phyloP scores from a whole-genome alignment of 805 yeast genomes.

The Candida adriatica region DNA sequence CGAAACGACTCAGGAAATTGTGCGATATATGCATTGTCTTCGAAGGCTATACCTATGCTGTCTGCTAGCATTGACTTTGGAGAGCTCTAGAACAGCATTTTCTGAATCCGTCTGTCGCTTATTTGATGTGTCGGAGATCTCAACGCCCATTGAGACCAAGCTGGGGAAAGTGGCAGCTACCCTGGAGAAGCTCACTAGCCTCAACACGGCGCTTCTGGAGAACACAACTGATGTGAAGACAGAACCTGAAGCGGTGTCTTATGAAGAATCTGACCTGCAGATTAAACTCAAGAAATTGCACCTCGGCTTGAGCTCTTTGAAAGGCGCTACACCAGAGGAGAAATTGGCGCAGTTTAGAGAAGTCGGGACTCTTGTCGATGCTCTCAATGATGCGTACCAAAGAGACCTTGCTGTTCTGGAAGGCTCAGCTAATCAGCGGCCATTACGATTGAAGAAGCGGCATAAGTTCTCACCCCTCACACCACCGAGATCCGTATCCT shows the following conservation, averaged over 20 bases:
- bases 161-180: constrained; percentile 1
- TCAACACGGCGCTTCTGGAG: not conserved
- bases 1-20: constrained; percentile 26
- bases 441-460: constrained; percentile 7
- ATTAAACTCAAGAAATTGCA: too few species aligned
- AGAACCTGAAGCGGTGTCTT: constrained; percentile 7
- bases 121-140: constrained; percentile 2
- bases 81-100: not conserved
- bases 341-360: constrained; percentile 6
- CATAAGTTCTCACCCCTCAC: constrained; percentile 12
- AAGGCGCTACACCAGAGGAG: constrained; percentile 6
- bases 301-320: constrained; percentile 6
- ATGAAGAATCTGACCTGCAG: too few species aligned
- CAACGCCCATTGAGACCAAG: not conserved
- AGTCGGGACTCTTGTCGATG: constrained; percentile 10
- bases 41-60: constrained; percentile 38
- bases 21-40: constrained; percentile 30
- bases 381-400: constrained; percentile 8
- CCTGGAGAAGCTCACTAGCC: not conserved
- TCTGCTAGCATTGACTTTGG: constrained; percentile 28
- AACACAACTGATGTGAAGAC: constrained; percentile 9
- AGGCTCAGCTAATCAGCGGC: constrained; percentile 7
- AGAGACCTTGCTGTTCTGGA: constrained; percentile 6
- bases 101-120: constrained; percentile 5
- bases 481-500: constrained; percentile 9